A percentile compares a stretch with the other conserved stretches of the same genome.
Evolutionary conservation across 768 basidiomycete species (phyloP).

Genomic region (Podaxis rugospora): DNA sequence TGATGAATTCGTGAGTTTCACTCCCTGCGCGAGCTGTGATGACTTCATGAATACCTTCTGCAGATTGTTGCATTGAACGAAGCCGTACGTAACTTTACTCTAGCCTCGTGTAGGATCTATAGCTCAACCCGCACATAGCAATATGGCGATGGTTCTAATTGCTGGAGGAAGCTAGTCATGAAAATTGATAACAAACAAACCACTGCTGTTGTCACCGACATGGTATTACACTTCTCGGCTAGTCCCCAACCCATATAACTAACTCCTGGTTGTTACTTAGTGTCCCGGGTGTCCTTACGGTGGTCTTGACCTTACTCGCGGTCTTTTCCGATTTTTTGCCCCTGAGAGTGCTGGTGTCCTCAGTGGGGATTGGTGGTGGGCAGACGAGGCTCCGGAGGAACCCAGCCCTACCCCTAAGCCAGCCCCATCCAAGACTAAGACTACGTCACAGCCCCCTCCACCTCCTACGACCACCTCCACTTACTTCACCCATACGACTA

Average conservation of each 20-base stretch:
- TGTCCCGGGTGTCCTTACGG: constrained; percentile 63
- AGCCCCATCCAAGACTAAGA: constrained; percentile 16
- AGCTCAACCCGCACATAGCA: constrained; percentile 4
- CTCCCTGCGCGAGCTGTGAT: not conserved
- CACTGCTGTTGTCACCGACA: constrained; percentile 56
- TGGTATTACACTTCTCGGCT: constrained; percentile 30
- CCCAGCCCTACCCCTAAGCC: constrained; percentile 8
- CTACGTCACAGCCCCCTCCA: constrained; percentile 20
- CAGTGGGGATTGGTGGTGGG: constrained; percentile 57
- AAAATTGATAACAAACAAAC: constrained; percentile 55
- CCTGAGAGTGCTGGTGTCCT: constrained; percentile 45
- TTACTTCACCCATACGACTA: not conserved
- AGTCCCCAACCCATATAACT: not conserved
- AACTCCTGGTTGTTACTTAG: constrained; percentile 23
- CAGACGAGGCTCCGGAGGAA: not conserved
- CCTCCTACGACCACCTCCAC: constrained; percentile 16
- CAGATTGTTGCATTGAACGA: constrained; percentile 28
- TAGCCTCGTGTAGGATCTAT: not conserved
- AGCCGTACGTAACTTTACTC: constrained; percentile 10
- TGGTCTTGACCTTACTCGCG: constrained; percentile 65
- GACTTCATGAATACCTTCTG: not conserved
- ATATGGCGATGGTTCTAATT: constrained; percentile 55
- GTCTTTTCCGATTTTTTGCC: constrained; percentile 64
- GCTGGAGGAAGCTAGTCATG: constrained; percentile 59
- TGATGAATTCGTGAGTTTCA: constrained; percentile 22